Evolutionary conservation across 2,329 filamentous ascomycete genomes (phyloP).

Genomic region (Neonectria faginata): DNA sequence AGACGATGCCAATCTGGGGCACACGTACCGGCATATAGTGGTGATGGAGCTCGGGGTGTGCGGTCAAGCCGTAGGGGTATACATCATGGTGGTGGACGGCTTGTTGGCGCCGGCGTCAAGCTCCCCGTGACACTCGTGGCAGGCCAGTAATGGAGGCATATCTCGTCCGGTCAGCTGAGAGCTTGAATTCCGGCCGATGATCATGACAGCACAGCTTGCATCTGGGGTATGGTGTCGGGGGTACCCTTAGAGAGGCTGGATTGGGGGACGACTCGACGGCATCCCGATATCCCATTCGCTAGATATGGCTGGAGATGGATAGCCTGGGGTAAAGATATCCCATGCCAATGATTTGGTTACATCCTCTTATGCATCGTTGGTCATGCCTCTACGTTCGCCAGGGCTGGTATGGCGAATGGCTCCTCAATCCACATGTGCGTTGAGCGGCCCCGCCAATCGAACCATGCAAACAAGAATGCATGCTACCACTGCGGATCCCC

Average conservation of each 20-base stretch:
- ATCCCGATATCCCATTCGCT: conserved; percentile 31
- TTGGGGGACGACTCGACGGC: conserved; percentile 24
- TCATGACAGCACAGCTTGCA: conserved; percentile 43
- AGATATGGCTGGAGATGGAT: conserved; percentile 26
- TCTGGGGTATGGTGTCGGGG: conserved; percentile 34
- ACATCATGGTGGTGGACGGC: conserved; percentile 28
- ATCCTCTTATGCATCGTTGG: conserved; percentile 32
- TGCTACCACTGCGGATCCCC: conserved; percentile 20
- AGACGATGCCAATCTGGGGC: conserved; percentile 32
- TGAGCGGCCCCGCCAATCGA: conserved; percentile 39
- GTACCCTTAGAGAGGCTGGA: conserved; percentile 28
- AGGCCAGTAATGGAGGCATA: conserved; percentile 29
- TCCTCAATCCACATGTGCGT: conserved; percentile 21
- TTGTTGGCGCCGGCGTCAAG: conserved; percentile 24
- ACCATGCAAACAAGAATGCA: conserved; percentile 31
- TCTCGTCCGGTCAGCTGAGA: conserved; percentile 30
- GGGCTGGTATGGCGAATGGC: conserved; percentile 22
- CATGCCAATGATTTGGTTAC: conserved; percentile 29
- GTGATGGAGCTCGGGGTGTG: conserved; percentile 12
- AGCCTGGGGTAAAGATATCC: conserved; percentile 21
- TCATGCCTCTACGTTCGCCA: conserved; percentile 38
- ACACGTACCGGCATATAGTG: conserved; percentile 36
- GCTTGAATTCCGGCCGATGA: conserved; percentile 22
- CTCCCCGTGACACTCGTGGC: conserved; percentile 33
- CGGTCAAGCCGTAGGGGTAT: conserved; percentile 18